These are phyloP conservation scores for Brettanomyces naardenensis DNA, from an alignment of 805 yeast genomes.

Conservation along the genomic window DNA sequence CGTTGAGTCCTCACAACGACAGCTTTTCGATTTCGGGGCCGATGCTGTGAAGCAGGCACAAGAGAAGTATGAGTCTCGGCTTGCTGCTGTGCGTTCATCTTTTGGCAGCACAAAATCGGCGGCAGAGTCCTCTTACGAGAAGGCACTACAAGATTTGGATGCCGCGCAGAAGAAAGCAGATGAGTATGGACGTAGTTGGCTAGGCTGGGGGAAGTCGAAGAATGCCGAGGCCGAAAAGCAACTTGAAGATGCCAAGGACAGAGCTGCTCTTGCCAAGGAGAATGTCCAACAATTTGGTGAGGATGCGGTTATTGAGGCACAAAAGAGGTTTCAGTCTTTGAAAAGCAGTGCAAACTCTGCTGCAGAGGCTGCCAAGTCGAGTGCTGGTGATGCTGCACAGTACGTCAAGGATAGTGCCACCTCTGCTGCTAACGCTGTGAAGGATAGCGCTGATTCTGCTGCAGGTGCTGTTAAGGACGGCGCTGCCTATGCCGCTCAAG, in stretches of 20 bases:
- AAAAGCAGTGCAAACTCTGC: constrained; percentile 8
- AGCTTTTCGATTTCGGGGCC: constrained; percentile 23
- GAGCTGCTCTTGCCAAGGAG: constrained; percentile 8
- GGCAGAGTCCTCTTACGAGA: constrained; percentile 11
- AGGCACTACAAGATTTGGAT: constrained; percentile 12
- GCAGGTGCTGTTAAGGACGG: constrained; percentile 27
- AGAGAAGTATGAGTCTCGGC: constrained; percentile 12
- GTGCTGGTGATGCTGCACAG: constrained; percentile 16
- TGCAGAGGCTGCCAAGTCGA: constrained; percentile 7
- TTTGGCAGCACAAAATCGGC: constrained; percentile 1
- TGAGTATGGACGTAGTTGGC: neutral
- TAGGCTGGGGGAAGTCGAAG: constrained; percentile 1
- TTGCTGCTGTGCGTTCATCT: neutral
- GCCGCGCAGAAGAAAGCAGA: constrained; percentile 6
- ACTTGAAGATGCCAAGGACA: constrained; percentile 11
- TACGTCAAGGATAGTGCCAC: constrained; percentile 20
- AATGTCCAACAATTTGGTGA: constrained; percentile 8
- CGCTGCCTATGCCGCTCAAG: constrained; percentile 24
- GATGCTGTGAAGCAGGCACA: constrained; percentile 21
- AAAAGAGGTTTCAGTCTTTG: neutral
- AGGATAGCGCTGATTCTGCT: constrained; percentile 27
- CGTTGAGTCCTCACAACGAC: constrained; percentile 23
- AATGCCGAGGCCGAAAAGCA: constrained; percentile 5
- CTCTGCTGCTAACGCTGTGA: neutral
- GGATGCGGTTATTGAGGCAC: constrained; percentile 2